Conservation (phyloP, 768 basidiomycete genomes). For the Cyathus striatus region DNA sequence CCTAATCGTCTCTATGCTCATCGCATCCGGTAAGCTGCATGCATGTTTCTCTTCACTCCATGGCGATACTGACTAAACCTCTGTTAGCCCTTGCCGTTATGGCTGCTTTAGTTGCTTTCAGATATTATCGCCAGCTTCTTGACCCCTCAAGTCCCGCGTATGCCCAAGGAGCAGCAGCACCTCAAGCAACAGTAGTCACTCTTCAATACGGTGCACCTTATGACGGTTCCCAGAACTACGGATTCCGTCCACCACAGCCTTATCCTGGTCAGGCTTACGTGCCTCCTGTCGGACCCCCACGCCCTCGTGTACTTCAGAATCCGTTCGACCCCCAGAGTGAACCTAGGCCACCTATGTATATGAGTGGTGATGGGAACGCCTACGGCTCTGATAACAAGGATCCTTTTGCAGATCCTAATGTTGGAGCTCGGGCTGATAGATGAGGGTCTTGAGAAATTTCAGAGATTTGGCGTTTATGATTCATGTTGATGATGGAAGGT, state of each 20-base stretch:
- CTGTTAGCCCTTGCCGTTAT: slow-evolving; percentile 47
- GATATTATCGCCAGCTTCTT: slow-evolving; percentile 70
- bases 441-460: too few species aligned
- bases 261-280: slow-evolving; percentile 25
- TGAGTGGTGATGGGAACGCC: slow-evolving; percentile 23
- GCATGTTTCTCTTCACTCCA: not conserved
- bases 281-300: slow-evolving; percentile 49
- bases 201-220: slow-evolving; percentile 66
- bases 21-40: slow-evolving; percentile 46
- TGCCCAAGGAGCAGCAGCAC: slow-evolving; percentile 39
- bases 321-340: slow-evolving; percentile 23
- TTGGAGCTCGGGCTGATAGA: too few species aligned
- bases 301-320: slow-evolving; percentile 26
- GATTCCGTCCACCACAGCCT: slow-evolving; percentile 18
- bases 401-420: slow-evolving; percentile 57
- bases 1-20: slow-evolving; percentile 59
- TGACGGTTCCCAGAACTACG: slow-evolving; percentile 28
- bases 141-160: slow-evolving; percentile 62
- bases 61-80: not conserved
- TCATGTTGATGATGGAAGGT: too few species aligned
- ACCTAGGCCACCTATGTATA: slow-evolving; percentile 47
- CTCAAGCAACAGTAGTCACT: slow-evolving; percentile 27
- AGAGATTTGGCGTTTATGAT: too few species aligned
- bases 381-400: slow-evolving; percentile 41
- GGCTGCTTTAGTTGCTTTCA: slow-evolving; percentile 63